Evolutionary conservation across 805 yeast species (phyloP).

Genomic region (Teunomyces atbi): DNA sequence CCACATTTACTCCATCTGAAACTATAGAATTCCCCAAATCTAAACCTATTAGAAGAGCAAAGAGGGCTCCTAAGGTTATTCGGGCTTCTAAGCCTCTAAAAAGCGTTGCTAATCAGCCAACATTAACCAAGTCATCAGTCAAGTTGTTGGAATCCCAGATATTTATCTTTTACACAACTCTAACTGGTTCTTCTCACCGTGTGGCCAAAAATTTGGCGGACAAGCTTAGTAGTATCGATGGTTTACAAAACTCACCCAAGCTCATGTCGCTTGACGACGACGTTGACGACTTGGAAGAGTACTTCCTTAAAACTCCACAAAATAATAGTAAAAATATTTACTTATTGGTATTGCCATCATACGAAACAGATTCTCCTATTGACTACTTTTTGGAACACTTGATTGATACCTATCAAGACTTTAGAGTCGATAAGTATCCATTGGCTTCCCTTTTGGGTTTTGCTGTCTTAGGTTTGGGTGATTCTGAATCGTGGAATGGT

Average conservation of each 20-base stretch:
- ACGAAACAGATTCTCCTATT: slow-evolving; percentile 88
- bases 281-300: slow-evolving; percentile 79
- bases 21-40: slow-evolving; percentile 18
- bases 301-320: slow-evolving; percentile 64
- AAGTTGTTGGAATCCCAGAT: slow-evolving; percentile 54
- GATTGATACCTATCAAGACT: slow-evolving; percentile 78
- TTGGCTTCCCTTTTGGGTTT: slow-evolving; percentile 68
- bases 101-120: slow-evolving; percentile 24
- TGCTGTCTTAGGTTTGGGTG: slow-evolving; percentile 86
- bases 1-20: slow-evolving; percentile 24
- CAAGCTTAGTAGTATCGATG: slow-evolving; percentile 28
- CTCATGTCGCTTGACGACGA: slow-evolving; percentile 74
- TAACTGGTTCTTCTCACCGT: slow-evolving; percentile 79
- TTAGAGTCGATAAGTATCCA: slow-evolving; percentile 82
- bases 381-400: slow-evolving; percentile 82
- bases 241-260: slow-evolving; percentile 41
- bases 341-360: slow-evolving; percentile 79
- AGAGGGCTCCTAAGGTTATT: slow-evolving; percentile 43
- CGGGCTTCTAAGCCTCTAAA: slow-evolving; percentile 32
- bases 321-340: slow-evolving; percentile 50
- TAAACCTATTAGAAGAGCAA: slow-evolving; percentile 19
- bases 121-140: slow-evolving; percentile 39
- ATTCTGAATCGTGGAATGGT: slow-evolving; percentile 74
- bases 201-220: slow-evolving; percentile 56
- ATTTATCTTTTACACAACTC: slow-evolving; percentile 74